A percentile compares a stretch with the other conserved stretches of the same genome.
Evolutionary conservation across 2,329 filamentous ascomycete genomes (phyloP).

Genomic region (Akanthomyces lecanii): DNA sequence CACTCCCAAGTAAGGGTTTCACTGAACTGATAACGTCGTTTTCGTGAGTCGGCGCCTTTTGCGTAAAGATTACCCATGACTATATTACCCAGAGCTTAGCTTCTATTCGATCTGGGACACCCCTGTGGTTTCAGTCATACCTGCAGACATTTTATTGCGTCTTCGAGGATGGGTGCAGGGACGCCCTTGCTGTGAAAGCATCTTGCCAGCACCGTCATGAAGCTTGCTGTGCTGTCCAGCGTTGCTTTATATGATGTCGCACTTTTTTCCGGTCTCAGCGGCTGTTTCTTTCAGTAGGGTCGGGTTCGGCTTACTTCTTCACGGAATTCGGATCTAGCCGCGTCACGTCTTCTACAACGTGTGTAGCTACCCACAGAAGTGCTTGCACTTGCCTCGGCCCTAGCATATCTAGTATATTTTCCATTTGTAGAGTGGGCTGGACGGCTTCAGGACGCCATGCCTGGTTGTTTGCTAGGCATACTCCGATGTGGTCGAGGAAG

Average conservation of each 20-base stretch:
- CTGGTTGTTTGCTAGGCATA: conserved; percentile 45
- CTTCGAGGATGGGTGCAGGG: conserved; percentile 40
- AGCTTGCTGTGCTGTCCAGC: conserved; percentile 38
- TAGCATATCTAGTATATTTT: conserved; percentile 45
- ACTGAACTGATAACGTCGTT: conserved; percentile 56
- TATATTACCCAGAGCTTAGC: conserved; percentile 28
- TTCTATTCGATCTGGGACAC: conserved; percentile 23
- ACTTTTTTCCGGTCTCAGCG: conserved; percentile 24
- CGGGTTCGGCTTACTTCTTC: conserved; percentile 44
- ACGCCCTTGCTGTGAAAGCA: conserved; percentile 31
- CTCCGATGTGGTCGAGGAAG: conserved; percentile 57
- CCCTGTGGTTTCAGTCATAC: conserved; percentile 36
- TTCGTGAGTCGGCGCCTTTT: conserved; percentile 56
- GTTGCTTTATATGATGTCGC: conserved; percentile 37
- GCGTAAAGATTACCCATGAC: conserved; percentile 72
- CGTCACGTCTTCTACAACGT: conserved; percentile 33
- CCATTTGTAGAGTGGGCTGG: conserved; percentile 35
- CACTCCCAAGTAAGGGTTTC: conserved; percentile 53
- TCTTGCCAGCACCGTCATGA: conserved; percentile 36
- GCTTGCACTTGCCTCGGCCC: conserved; percentile 47
- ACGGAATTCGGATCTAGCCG: conserved; percentile 61
- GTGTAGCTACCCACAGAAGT: conserved; percentile 57
- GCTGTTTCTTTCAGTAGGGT: conserved; percentile 21
- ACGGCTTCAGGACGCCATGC: conserved; percentile 22
- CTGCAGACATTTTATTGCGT: conserved; percentile 59